phyloP scores from a whole-genome alignment of 225 moss, liverwort and hornwort genomes.

The Polytrichum formosum region DNA sequence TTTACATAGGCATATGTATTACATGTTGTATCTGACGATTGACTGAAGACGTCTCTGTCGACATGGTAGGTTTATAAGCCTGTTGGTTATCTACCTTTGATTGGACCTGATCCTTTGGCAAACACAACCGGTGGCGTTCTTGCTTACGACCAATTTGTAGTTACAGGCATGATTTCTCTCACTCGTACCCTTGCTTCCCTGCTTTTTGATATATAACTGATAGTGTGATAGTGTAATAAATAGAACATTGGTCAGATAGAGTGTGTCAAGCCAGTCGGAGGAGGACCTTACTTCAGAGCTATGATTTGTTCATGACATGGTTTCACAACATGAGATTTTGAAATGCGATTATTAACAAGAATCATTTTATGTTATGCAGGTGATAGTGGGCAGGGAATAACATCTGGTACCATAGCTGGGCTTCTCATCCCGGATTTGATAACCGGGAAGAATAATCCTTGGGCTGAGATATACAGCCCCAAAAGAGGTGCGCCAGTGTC shows the following conservation, averaged over 20 bases:
- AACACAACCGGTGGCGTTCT: conserved; percentile 15
- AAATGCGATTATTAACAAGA: no score
- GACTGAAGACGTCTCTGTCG: not conserved
- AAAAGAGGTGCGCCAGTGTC: conserved; percentile 20
- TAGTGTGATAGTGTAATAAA: no score
- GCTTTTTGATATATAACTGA: no score
- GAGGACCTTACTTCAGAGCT: not conserved
- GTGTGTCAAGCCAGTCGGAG: not conserved
- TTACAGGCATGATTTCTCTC: conserved; percentile 17
- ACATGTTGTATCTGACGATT: not conserved
- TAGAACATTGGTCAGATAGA: no score
- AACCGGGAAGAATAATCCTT: conserved; percentile 31
- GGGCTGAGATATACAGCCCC: conserved; percentile 39
- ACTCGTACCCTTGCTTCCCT: no score
- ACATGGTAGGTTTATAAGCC: conserved; percentile 33
- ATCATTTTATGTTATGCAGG: conserved; percentile 4
- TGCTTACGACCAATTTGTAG: conserved; percentile 29
- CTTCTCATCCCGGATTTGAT: conserved; percentile 44
- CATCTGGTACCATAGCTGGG: conserved; percentile 46
- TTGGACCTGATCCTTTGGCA: conserved; percentile 38
- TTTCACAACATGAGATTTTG: not conserved
- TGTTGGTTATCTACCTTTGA: conserved; percentile 34
- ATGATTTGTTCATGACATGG: not conserved
- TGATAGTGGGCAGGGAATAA: conserved; percentile 55
- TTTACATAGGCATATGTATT: no score